Percentiles rank a stretch among this genome's conserved stretches.
These are phyloP conservation scores for Periconia sp. DNA, from an alignment of 2,329 filamentous ascomycete genomes.

Conservation along the genomic window DNA sequence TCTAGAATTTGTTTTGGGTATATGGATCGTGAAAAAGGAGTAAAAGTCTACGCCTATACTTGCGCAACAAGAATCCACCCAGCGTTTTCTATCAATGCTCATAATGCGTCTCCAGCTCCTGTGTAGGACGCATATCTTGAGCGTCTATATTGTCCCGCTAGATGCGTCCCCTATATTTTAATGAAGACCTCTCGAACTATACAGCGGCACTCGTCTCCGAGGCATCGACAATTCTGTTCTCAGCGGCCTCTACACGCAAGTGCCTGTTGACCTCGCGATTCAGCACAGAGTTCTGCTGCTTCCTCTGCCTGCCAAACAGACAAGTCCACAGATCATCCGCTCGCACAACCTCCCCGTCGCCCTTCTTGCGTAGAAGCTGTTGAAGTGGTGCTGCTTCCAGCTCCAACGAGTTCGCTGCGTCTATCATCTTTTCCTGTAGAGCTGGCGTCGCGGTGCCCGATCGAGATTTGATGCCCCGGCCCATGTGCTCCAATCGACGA, in stretches of 20 bases:
- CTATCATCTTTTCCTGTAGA: conserved; percentile 68
- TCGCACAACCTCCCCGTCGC: conserved; percentile 77
- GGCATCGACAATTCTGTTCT: conserved; percentile 43
- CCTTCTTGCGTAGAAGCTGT: conserved; percentile 71
- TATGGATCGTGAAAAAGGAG: too few species aligned
- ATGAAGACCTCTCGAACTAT: too few species aligned
- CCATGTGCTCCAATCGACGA: conserved; percentile 79
- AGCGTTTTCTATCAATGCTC: too few species aligned
- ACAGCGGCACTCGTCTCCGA: too few species aligned
- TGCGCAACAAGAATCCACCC: too few species aligned
- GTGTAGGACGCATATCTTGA: too few species aligned
- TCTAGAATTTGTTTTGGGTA: too few species aligned
- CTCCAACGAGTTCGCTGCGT: conserved; percentile 84
- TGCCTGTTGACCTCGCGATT: conserved; percentile 57
- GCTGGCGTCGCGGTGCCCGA: conserved; percentile 34
- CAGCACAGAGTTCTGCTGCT: conserved; percentile 44
- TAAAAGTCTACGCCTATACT: too few species aligned
- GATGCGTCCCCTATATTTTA: too few species aligned
- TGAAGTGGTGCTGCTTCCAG: conserved; percentile 60
- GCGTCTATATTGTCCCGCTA: too few species aligned
- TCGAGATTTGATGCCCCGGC: conserved; percentile 31
- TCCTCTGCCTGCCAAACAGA: conserved; percentile 30
- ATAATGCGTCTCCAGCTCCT: too few species aligned
- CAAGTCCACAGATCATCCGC: conserved; percentile 85
- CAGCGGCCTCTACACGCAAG: conserved; percentile 62